Conservation (phyloP, 2,329 filamentous ascomycete species). For the Scopulariopsis brevicaulis region DNA sequence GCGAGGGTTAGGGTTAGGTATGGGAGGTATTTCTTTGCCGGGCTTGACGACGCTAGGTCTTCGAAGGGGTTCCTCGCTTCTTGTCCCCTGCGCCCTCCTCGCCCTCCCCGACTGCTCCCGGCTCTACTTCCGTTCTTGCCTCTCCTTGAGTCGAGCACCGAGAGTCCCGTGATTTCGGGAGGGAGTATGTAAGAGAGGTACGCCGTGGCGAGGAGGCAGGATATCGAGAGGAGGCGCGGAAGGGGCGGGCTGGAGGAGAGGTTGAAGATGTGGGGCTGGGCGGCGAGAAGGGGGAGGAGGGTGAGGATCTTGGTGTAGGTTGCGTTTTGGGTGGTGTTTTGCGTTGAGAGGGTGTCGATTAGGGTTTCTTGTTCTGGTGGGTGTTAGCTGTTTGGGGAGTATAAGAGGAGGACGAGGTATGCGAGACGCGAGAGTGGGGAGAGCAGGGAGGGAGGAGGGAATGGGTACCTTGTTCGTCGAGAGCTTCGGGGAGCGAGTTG, state of each 20-base stretch:
- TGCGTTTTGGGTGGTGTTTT: constrained; percentile 46
- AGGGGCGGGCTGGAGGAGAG: constrained; percentile 26
- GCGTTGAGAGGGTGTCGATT: constrained; percentile 39
- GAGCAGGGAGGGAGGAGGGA: constrained; percentile 1
- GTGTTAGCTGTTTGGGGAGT: too few species aligned
- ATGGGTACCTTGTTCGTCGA: constrained; percentile 62
- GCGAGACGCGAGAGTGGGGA: not conserved
- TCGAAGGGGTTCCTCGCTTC: constrained; percentile 3
- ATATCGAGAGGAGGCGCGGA: constrained; percentile 42
- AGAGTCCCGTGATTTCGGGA: constrained; percentile 41
- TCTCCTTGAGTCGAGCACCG: constrained; percentile 33
- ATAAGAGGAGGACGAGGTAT: too few species aligned
- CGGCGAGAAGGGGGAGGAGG: constrained; percentile 43
- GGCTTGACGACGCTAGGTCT: constrained; percentile 14
- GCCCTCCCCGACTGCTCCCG: not conserved
- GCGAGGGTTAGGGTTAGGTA: constrained; percentile 49
- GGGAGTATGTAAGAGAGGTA: constrained; percentile 49
- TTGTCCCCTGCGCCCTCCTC: constrained; percentile 8
- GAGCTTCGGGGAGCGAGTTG: constrained; percentile 41
- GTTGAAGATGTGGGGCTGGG: constrained; percentile 41
- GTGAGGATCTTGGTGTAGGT: constrained; percentile 48
- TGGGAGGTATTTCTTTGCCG: constrained; percentile 48
- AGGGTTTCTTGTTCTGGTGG: constrained; percentile 51
- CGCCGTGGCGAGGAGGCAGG: constrained; percentile 49
- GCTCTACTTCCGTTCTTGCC: constrained; percentile 10